Percentiles rank a stretch among this genome's conserved stretches.
These are phyloP conservation scores for Phtheirospermum japonicum DNA, from an alignment of 257 asterid genomes.

Conservation along the genomic window DNA sequence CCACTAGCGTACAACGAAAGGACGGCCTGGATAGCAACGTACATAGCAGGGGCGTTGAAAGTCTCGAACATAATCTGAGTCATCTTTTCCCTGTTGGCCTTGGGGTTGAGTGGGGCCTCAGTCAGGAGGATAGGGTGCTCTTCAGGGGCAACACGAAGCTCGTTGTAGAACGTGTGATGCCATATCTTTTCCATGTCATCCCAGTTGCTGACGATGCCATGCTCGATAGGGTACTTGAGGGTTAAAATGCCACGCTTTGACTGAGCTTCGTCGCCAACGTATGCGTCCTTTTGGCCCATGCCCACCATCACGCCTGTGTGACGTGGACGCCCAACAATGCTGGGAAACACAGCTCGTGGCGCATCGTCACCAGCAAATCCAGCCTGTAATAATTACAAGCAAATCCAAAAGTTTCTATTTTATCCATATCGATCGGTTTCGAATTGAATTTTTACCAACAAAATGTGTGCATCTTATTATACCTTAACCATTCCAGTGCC, in stretches of 20 bases:
- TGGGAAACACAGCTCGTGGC: slow-evolving; percentile 90
- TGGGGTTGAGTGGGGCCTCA: slow-evolving; percentile 92
- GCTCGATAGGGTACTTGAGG: slow-evolving; percentile 89
- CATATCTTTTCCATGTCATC: slow-evolving; percentile 97
- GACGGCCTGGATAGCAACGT: slow-evolving; percentile 94
- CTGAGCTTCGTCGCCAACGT: slow-evolving; percentile 92
- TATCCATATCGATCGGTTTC: not conserved
- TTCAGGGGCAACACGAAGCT: slow-evolving; percentile 94
- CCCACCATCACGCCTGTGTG: slow-evolving; percentile 98
- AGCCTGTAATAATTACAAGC: slow-evolving; percentile 42
- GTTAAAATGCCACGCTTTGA: slow-evolving; percentile 86
- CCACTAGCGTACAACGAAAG: slow-evolving; percentile 94
- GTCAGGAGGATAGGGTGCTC: slow-evolving; percentile 90
- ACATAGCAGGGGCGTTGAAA: slow-evolving; percentile 93
- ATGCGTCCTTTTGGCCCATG: slow-evolving; percentile 93
- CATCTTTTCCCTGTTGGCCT: slow-evolving; percentile 95
- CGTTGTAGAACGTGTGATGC: slow-evolving; percentile 94
- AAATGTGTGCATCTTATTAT: not conserved
- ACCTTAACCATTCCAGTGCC: slow-evolving; percentile 65
- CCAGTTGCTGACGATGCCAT: slow-evolving; percentile 92
- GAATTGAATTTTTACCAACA: not conserved
- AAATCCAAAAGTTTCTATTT: slow-evolving; percentile 15
- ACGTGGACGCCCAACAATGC: slow-evolving; percentile 90
- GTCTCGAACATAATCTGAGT: slow-evolving; percentile 95
- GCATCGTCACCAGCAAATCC: slow-evolving; percentile 99